Base-by-base conservation (phyloP, 176 grass and related monocot species). In the Oryza rufipogon region DNA sequence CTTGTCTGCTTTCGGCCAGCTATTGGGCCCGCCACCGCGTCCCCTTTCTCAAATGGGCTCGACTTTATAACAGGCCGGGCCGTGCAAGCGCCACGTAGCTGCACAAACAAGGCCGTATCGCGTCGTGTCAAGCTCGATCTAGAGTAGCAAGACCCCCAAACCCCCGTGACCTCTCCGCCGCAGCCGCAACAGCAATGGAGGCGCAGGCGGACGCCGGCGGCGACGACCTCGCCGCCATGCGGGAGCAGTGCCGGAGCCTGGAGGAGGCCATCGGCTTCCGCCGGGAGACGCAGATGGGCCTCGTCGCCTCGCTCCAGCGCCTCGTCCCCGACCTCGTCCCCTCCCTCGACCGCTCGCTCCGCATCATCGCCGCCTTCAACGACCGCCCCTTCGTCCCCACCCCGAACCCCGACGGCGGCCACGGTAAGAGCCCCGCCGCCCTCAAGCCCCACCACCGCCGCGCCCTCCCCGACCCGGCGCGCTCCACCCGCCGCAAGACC, bases 331-430 rank as follows among this genome's bases (percentile, higher is more conserved):
- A 96, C 83, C 79, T 99, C 6, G 84, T 92, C 60, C 89, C 91
- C 15, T 87, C 87, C 84, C 91, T 99, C 60, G 91, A 99, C 83
- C 36, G 72, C 76, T 96, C 93, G 80, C 89, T 96, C 66, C 88
- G 93, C 81, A 19, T 99, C 56, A 81, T 99, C 81, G 92, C 96
- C 67, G 78, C 96, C 79, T 92, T 96, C 91, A 96, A 96, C 72
- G 69, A 71, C 75, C 91, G 96, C 23, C 87, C 93, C 70, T 99
- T 96, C 74, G 68, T 41, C 76, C 93, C 93, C 39, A 95, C 91
- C 34, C 93, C 89, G 51, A 78, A 81, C 66, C 87, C 84, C 61
- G 86, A 87, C 83, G 73, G 79, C 65, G 28, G 6, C 45, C 86
- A 86, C 78, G 72, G 67, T 9, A 82, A 87, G 17, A 81, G 84